Evolutionary conservation across 768 basidiomycete genomes (phyloP).

Genomic region (Psilocybe azurescens): DNA sequence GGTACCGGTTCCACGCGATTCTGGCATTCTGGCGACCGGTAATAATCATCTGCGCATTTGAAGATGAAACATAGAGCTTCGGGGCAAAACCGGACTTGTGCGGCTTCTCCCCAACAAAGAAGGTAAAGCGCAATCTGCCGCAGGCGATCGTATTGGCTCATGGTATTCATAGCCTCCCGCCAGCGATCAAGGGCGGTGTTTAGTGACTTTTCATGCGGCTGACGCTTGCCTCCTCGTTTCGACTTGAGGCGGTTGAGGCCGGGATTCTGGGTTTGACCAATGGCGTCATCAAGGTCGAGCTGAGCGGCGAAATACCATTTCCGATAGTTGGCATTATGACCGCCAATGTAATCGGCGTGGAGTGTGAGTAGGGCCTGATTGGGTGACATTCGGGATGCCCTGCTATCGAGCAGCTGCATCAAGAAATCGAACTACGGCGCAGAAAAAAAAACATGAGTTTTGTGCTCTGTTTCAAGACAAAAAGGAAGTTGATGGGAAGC

Average conservation of each 20-base stretch:
- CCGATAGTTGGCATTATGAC: constrained; percentile 97
- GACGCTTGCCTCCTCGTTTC: constrained; percentile 56
- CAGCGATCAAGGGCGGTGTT: constrained; percentile 89
- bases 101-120: constrained; percentile 97
- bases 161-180: constrained; percentile 98
- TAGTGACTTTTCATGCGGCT: constrained; percentile 65
- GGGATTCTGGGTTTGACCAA: constrained; percentile 91
- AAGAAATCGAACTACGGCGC: constrained; percentile 88
- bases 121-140: constrained; percentile 96
- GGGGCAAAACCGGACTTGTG: constrained; percentile 95
- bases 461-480: constrained; percentile 9
- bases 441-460: constrained; percentile 18
- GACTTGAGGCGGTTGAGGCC: constrained; percentile 86
- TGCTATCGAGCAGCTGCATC: constrained; percentile 96
- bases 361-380: constrained; percentile 94
- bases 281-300: constrained; percentile 96
- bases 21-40: constrained; percentile 98
- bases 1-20: constrained; percentile 89
- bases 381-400: constrained; percentile 96
- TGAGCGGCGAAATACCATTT: constrained; percentile 99
- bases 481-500: background rate
- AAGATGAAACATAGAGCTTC: constrained; percentile 99
- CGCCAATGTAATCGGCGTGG: constrained; percentile 99
- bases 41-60: constrained; percentile 99
- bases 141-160: constrained; percentile 97